Conservation (phyloP, 768 basidiomycete genomes). For the Tubosaeta sp. region DNA sequence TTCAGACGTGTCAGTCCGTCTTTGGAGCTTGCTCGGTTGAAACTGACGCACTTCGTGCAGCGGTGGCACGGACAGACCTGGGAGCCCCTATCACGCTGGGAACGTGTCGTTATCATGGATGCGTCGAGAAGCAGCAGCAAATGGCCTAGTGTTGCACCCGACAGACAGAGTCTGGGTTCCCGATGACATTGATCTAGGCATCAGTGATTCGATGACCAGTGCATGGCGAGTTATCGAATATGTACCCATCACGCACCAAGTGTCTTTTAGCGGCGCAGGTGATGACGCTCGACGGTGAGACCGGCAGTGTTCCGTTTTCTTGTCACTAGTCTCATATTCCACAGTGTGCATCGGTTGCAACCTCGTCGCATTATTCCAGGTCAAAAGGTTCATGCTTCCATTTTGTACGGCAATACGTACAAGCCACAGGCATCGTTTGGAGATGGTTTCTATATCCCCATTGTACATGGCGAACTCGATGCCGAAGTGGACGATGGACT, state of each 20-base stretch:
- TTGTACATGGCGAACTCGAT: background rate
- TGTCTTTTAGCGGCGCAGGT: slow-evolving; percentile 16
- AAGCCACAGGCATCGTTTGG: slow-evolving; percentile 15
- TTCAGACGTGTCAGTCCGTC: slow-evolving; percentile 28
- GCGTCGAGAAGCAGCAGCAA: slow-evolving; percentile 26
- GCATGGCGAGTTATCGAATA: slow-evolving; percentile 15
- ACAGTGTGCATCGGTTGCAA: slow-evolving; percentile 12
- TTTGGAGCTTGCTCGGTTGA: background rate
- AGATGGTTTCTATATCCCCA: slow-evolving; percentile 20
- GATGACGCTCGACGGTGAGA: slow-evolving; percentile 16
- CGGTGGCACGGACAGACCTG: slow-evolving; percentile 20
- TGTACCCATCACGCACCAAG: slow-evolving; percentile 24
- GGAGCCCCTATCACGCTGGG: slow-evolving; percentile 16
- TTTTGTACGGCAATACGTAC: slow-evolving; percentile 19
- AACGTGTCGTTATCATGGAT: slow-evolving; percentile 31
- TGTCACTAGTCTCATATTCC: background rate
- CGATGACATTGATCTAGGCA: slow-evolving; percentile 22
- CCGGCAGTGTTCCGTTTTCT: background rate
- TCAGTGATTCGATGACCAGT: slow-evolving; percentile 16
- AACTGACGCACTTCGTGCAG: slow-evolving; percentile 6
- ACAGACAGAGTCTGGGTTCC: slow-evolving; percentile 25
- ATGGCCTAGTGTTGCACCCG: slow-evolving; percentile 24
- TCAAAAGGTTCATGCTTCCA: slow-evolving; percentile 23
- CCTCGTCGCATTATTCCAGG: slow-evolving; percentile 26
- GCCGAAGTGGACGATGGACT: slow-evolving; percentile 1